Conservation (phyloP, 2,329 filamentous ascomycete species). For the Exophiala dermatitidis region DNA sequence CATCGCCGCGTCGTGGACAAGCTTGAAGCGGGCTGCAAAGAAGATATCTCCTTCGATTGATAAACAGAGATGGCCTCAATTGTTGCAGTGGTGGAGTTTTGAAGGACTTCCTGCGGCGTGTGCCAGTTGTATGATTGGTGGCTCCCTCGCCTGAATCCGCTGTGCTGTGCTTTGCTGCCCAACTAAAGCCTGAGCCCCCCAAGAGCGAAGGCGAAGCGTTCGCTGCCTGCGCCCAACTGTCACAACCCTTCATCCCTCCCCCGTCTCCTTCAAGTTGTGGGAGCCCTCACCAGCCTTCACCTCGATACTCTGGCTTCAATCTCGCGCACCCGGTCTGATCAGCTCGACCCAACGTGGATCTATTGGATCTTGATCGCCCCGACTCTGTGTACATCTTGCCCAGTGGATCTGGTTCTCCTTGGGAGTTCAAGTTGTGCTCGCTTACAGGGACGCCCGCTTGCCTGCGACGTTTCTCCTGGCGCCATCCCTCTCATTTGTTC, state of each 20-base stretch:
- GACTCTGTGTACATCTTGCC: slow-evolving; percentile 8
- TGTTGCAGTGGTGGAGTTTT: neutral
- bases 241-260: slow-evolving; percentile 10
- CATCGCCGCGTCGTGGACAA: neutral
- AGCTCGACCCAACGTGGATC: slow-evolving; percentile 7
- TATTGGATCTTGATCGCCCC: slow-evolving; percentile 14
- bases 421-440: slow-evolving; percentile 10
- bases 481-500: slow-evolving; percentile 20
- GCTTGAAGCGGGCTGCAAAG: neutral
- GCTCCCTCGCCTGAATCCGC: slow-evolving; percentile 4
- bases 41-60: neutral
- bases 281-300: slow-evolving; percentile 6
- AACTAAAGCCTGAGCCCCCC: slow-evolving; percentile 4
- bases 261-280: no score
- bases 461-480: slow-evolving; percentile 14
- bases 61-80: neutral
- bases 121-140: slow-evolving; percentile 2
- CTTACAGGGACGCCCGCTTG: slow-evolving; percentile 14
- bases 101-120: neutral
- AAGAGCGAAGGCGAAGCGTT: slow-evolving; percentile 3
- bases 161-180: neutral
- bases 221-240: slow-evolving; percentile 19
- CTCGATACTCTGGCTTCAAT: slow-evolving; percentile 5
- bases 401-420: slow-evolving; percentile 13
- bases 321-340: slow-evolving; percentile 7